Percentiles rank a stretch among this genome's conserved stretches.
These are phyloP conservation scores for Pseudogymnoascus sp. DNA, from an alignment of 2,329 filamentous ascomycete genomes.

Conservation along the genomic window DNA sequence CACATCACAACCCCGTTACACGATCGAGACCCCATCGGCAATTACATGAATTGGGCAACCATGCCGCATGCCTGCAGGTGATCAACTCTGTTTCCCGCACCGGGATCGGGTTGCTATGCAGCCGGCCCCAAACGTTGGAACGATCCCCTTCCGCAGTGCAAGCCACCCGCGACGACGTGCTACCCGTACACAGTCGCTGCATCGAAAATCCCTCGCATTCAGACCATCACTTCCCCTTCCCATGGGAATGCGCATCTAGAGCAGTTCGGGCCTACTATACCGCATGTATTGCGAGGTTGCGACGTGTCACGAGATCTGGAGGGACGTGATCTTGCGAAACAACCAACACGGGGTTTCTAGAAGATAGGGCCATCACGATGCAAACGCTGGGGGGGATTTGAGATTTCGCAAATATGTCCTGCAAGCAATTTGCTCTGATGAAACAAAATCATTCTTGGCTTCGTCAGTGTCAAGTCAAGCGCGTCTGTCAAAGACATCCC, in stretches of 20 bases:
- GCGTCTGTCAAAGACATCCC: background rate
- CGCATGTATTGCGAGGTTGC: background rate
- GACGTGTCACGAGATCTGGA: conserved; percentile 2
- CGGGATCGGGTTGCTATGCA: background rate
- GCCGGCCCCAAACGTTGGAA: background rate
- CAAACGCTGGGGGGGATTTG: background rate
- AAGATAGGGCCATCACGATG: background rate
- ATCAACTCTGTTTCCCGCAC: background rate
- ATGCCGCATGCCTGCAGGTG: background rate
- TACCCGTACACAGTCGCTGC: background rate
- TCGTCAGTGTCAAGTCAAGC: background rate
- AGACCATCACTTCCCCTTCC: background rate
- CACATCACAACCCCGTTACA: background rate
- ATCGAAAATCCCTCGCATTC: conserved; percentile 1
- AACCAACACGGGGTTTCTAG: background rate
- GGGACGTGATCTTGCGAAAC: conserved; percentile 2
- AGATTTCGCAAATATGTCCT: background rate
- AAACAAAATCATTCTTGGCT: background rate
- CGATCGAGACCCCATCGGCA: background rate
- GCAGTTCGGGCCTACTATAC: background rate
- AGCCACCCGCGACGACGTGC: background rate
- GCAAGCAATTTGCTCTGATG: background rate
- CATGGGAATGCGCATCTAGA: background rate
- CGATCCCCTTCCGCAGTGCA: background rate
- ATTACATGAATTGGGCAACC: background rate